These are phyloP conservation scores for Mycena indigotica DNA, from an alignment of 768 basidiomycete genomes.

Conservation along the genomic window DNA sequence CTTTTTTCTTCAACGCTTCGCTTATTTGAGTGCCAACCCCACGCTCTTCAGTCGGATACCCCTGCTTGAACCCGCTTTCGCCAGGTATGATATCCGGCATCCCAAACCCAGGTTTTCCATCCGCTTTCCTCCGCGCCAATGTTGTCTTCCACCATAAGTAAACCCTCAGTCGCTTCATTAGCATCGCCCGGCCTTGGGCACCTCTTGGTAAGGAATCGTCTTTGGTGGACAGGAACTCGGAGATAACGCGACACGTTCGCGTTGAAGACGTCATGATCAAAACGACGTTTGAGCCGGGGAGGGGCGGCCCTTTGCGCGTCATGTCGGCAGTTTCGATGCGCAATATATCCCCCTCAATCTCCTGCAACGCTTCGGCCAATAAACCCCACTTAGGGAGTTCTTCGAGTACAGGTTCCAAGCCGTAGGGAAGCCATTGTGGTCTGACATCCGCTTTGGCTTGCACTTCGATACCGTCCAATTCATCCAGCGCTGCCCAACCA, in stretches of 20 bases:
- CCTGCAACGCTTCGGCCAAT: constrained; percentile 81
- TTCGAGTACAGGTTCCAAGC: constrained; percentile 85
- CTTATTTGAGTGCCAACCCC: constrained; percentile 40
- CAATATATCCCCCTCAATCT: constrained; percentile 82
- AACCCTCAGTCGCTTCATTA: constrained; percentile 69
- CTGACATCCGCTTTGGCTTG: constrained; percentile 31
- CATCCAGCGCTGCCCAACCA: constrained; percentile 73
- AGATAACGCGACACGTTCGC: constrained; percentile 70
- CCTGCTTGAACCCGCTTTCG: constrained; percentile 14
- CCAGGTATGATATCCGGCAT: constrained; percentile 27
- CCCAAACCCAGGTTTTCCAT: constrained; percentile 31
- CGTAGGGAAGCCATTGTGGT: constrained; percentile 69
- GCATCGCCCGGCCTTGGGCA: constrained; percentile 70
- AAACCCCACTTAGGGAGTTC: constrained; percentile 95
- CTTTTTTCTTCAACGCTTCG: constrained; percentile 79
- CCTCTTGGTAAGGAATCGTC: constrained; percentile 60
- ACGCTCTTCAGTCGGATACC: constrained; percentile 34
- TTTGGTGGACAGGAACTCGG: constrained; percentile 76
- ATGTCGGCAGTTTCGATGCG: constrained; percentile 50
- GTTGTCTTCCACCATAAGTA: constrained; percentile 86
- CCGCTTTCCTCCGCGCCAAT: constrained; percentile 40
- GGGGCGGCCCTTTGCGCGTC: constrained; percentile 15
- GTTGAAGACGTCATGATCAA: constrained; percentile 88
- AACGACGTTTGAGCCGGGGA: constrained; percentile 68
- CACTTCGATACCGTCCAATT: constrained; percentile 48